Base-by-base conservation (phyloP, 768 basidiomycete genomes). In the Lyophyllum decastes region DNA sequence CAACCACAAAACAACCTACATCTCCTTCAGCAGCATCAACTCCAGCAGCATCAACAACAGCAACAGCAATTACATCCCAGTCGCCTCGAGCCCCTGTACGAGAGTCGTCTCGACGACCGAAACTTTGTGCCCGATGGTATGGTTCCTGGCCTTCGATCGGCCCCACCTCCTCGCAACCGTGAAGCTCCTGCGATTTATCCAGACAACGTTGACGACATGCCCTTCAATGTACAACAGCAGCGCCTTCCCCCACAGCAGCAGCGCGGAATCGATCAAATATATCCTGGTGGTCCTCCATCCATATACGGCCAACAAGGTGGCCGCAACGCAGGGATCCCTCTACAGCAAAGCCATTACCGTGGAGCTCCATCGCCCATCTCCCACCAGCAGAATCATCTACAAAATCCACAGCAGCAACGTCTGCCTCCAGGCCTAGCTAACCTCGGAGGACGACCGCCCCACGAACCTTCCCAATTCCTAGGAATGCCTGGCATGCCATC, bases 81-180 rank as follows among this genome's bases (percentile, higher is more conserved):
- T 62, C 86, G 87, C 22, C 74, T 88, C 40, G 90, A 92, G 41
- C 70, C 88, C 2, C 68, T 91, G 30, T 90, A 90, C 66, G 89
- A 91, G 52, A 88, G 85, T 63, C 85, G 86, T 24, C 68, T 85
- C 40, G 89, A 93, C 52, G 90, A 90, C 64, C 81, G 90, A 60
- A 84, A 80, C 63, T 94, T 94, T 63, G 82, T 90, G 24, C 89
- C 92, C 10, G 90, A 94, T 72, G 89, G 89, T 26, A 85, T 94
- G 83, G 92, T 94, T 16, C 91, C 92, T 24, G 92, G 91, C 9
- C 79, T 94, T 30, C 86, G 92, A 38, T 80, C 87, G 27, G 80
- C 79, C 38, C 84, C 82, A 47, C 83, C 85, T 43, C 81, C 85
- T 54, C 82, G 89, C 59, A 80, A 74, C 65, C 79, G 88, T 47